Evolutionary conservation across 2,329 filamentous ascomycete genomes (phyloP), one percentile per base, ranked within the genome.

Genomic region (Pestalotiopsis sp.): DNA sequence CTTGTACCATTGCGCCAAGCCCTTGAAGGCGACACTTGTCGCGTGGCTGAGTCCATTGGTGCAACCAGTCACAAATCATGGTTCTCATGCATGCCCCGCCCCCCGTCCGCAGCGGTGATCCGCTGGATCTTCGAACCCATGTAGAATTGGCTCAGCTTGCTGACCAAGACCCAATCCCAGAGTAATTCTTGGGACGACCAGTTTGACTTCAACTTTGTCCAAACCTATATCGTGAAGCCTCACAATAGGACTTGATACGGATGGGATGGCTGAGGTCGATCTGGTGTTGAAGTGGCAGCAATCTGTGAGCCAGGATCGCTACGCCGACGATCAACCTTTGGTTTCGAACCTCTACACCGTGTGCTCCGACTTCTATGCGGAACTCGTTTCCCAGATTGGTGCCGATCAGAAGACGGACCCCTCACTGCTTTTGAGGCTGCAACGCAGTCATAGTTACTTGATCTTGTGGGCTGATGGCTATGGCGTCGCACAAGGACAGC

Each of bases 401-500:
- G 17, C 58, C 13, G 56, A 68, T 36, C 39, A n/a, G 3, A 27
- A 31, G 17, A 49, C 60, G 39, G 49, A 67, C 9, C 52, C 45
- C 14, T 14, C 45, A 3, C 45, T 64, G 20, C 17, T 69, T 2
- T 52, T 69, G 58, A 72, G 57, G 23, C 64, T 72, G 25, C 49
- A 70, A 58, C 64, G 70, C n/a, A 66, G 64, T 56, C 66, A 68
- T 25, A 67, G 69, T 45, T 72, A 72, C 39, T 20, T 72, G 4
- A 45, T 68, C 11, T 39, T 72, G 5, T 72, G 70, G 70, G 70
- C 69, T 11, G 70, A 72, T 66, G 70, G 70, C 5, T 70, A 68
- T 41, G 69, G 60, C 13, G 68, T 72, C 57, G 38, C n/a, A 3
- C 64, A 69, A 6, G 69, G 68, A 25, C 36, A 61, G 52, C 65